Base-by-base conservation (phyloP, 2,329 filamentous ascomycete genomes). In the Thelonectria discophora region DNA sequence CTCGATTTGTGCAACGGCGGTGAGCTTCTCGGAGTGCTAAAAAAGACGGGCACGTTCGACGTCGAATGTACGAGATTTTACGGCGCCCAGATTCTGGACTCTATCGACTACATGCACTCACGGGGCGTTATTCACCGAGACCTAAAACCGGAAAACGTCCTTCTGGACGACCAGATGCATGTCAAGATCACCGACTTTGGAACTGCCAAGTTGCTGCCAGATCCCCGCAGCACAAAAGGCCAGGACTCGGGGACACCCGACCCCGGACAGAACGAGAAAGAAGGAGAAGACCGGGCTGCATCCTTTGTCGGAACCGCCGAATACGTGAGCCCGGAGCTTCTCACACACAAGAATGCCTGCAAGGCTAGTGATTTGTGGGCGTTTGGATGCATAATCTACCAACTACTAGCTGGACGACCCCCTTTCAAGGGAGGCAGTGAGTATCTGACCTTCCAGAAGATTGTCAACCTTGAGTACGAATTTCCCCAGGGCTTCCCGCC, bases 151-250 rank as follows among this genome's bases (percentile, higher is more conserved):
- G 95, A 99, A 76, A 99, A 99, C 68, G 94, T 99, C 4, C 85
- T 99, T 7, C 83, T 99, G 39, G 95, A 99, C 76, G 91, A 94
- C 66, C 90, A 97, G 73, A 96, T 97, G 91, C 93, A 98, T 72
- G 90, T 98, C 78, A 99, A 99, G 76, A 97, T 99, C 67, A 99
- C 95, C 8, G 95, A 99, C 78, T 99, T 99, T 74, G 95, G 95
- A 43, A 99, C 95, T 0, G 95, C 95, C n/a, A 98, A 97, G 76
- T 87, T 99, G 64, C 82, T 99, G 47, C 71, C 67, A 55, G 78
- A 79, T 55, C 76, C 77, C 21, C 74, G 76, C 21, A 72, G 73
- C 21, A 77, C 77, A 13, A 78, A 83, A 74, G 73, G 82, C 58
- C 77, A 79, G 2, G 78, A 80, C 13, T 69, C 78, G 5, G 81